Conservation (phyloP, 2,329 filamentous ascomycete species). For the Stemphylium lycopersici region DNA sequence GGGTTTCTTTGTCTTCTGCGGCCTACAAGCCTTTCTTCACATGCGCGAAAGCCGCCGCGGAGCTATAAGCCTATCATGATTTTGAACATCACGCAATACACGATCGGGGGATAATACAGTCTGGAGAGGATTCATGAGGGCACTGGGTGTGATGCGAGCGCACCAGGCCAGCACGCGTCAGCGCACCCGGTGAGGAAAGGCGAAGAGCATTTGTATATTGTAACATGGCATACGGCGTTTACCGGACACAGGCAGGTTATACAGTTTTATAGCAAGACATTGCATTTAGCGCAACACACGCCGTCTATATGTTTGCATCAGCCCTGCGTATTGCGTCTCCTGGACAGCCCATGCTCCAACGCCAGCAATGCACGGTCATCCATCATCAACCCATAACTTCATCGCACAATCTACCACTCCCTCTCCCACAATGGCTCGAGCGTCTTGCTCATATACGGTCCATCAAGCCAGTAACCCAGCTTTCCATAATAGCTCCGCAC, state of each 20-base stretch:
- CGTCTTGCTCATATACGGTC: slow-evolving; percentile 67
- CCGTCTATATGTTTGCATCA: slow-evolving; percentile 3
- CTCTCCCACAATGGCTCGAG: slow-evolving; percentile 44
- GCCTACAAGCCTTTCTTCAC: slow-evolving; percentile 85
- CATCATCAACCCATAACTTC: neutral
- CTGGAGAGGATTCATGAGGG: neutral
- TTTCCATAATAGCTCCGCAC: slow-evolving; percentile 94
- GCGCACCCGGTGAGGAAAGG: neutral
- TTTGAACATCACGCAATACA: neutral
- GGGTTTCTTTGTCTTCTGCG: slow-evolving; percentile 92
- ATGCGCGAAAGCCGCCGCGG: slow-evolving; percentile 81
- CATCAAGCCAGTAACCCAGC: slow-evolving; percentile 91
- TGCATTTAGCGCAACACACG: slow-evolving; percentile 7
- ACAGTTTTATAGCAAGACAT: slow-evolving; percentile 11
- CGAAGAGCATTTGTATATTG: slow-evolving; percentile 12
- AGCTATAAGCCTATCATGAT: slow-evolving; percentile 74
- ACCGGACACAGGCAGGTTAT: slow-evolving; percentile 4
- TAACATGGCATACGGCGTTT: slow-evolving; percentile 31
- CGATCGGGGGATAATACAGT: neutral
- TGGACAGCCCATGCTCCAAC: slow-evolving; percentile 1
- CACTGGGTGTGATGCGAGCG: neutral
- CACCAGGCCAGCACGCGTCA: neutral
- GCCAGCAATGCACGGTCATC: slow-evolving; percentile 21
- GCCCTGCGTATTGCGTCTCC: neutral
- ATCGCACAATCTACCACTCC: slow-evolving; percentile 26